Conservation (phyloP, 202 grass and related monocot genomes). For the Carex arenaria region DNA sequence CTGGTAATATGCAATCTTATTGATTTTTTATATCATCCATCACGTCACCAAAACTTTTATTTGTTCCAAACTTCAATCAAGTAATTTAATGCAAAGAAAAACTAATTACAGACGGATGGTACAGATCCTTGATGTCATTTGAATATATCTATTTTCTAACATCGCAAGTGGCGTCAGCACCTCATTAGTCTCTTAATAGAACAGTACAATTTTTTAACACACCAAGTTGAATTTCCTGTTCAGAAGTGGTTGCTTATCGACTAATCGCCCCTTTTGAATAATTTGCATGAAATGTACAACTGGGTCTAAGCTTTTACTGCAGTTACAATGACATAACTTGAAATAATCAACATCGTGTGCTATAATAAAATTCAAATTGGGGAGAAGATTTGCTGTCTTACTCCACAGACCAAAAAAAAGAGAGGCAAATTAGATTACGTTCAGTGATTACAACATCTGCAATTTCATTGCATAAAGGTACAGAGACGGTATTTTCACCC, state of each 20-base stretch:
- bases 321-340: background rate
- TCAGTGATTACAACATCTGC: background rate
- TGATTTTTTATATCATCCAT: too few species aligned
- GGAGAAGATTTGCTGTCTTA: background rate
- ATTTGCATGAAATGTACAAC: background rate
- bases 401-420: background rate
- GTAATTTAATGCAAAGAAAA: too few species aligned
- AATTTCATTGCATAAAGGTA: background rate
- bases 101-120: too few species aligned
- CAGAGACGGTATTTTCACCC: too few species aligned
- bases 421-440: background rate
- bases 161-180: too few species aligned
- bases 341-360: background rate
- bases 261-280: background rate
- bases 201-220: too few species aligned
- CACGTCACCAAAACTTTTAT: too few species aligned
- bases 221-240: background rate
- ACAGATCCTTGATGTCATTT: too few species aligned
- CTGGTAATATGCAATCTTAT: too few species aligned
- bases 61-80: too few species aligned
- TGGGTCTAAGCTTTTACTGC: background rate
- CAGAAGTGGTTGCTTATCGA: background rate
- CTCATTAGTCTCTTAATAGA: too few species aligned
- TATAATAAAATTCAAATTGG: background rate
- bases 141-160: too few species aligned